A percentile compares a stretch with the other conserved stretches of the same genome.
Conservation (phyloP, 495 filamentous ascomycete species). For the Penicillium flavigenum region DNA sequence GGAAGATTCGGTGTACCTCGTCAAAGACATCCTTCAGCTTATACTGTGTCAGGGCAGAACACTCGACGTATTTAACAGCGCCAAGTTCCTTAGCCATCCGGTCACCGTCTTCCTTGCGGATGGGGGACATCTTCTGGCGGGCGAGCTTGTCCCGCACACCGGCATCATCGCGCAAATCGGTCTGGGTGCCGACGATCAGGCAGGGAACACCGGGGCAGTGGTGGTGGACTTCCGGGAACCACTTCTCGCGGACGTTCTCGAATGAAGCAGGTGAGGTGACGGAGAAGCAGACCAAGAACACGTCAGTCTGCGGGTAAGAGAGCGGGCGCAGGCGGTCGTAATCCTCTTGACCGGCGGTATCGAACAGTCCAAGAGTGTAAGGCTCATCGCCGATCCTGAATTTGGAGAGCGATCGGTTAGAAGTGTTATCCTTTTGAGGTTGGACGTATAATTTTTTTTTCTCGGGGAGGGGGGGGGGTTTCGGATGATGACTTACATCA, state of each 20-base stretch:
- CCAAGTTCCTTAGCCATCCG: slow-evolving; percentile 93
- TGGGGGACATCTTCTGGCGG: slow-evolving; percentile 93
- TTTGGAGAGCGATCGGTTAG: slow-evolving; percentile 24
- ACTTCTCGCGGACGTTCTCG: slow-evolving; percentile 98
- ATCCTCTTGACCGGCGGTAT: slow-evolving; percentile 99
- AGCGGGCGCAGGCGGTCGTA: slow-evolving; percentile 95
- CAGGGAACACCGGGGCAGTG: slow-evolving; percentile 98
- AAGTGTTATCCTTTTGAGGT: not conserved
- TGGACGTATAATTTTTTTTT: slow-evolving; percentile 10
- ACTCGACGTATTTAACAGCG: slow-evolving; percentile 98
- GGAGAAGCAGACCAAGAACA: slow-evolving; percentile 98
- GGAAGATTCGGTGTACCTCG: slow-evolving; percentile 62
- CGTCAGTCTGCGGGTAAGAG: slow-evolving; percentile 97
- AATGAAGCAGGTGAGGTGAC: slow-evolving; percentile 98
- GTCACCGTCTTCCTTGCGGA: slow-evolving; percentile 89
- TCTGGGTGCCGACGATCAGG: slow-evolving; percentile 96
- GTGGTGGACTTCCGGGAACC: slow-evolving; percentile 98
- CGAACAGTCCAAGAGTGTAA: slow-evolving; percentile 94
- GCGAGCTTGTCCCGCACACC: slow-evolving; percentile 84
- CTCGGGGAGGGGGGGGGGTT: not conserved
- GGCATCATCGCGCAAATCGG: slow-evolving; percentile 91
- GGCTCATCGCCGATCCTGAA: slow-evolving; percentile 97
- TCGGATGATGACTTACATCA: slow-evolving; percentile 73
- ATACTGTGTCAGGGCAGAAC: slow-evolving; percentile 95
- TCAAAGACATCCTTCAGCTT: slow-evolving; percentile 99